Conservation (phyloP, 2,329 filamentous ascomycete species). For the Venturia oleaginea region DNA sequence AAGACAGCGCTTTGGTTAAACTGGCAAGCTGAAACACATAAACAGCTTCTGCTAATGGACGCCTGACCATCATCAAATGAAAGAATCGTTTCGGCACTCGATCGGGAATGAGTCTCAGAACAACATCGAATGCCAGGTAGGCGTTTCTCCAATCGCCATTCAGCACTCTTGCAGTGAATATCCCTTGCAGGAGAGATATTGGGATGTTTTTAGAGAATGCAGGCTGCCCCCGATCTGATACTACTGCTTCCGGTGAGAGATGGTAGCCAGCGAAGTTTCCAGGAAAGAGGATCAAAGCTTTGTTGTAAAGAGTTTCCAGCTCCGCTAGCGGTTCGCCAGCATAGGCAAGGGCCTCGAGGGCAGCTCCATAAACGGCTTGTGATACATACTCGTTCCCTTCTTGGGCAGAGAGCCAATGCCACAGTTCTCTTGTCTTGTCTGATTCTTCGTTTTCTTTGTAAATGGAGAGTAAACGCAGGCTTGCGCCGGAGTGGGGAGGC, state of each 20-base stretch:
- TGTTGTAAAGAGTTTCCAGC: constrained; percentile 36
- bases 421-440: constrained; percentile 33
- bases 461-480: constrained; percentile 38
- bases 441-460: constrained; percentile 38
- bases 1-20: constrained; percentile 25
- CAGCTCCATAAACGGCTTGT: constrained; percentile 37
- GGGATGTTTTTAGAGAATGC: constrained; percentile 29
- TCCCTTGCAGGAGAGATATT: constrained; percentile 37
- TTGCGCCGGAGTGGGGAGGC: constrained; percentile 29
- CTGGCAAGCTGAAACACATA: constrained; percentile 40
- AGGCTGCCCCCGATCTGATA: constrained; percentile 32
- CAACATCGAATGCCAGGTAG: constrained; percentile 42
- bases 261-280: constrained; percentile 39
- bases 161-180: constrained; percentile 38
- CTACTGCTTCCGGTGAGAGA: constrained; percentile 37
- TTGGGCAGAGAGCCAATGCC: constrained; percentile 38
- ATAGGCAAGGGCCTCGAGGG: constrained; percentile 40
- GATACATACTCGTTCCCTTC: constrained; percentile 32
- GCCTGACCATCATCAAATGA: constrained; percentile 35
- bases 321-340: constrained; percentile 30
- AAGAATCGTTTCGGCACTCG: constrained; percentile 34
- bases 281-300: constrained; percentile 39
- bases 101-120: constrained; percentile 37
- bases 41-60: constrained; percentile 39
- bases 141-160: constrained; percentile 38